phyloP scores from a whole-genome alignment of 805 yeast genomes.

The Candida hispaniensis region DNA sequence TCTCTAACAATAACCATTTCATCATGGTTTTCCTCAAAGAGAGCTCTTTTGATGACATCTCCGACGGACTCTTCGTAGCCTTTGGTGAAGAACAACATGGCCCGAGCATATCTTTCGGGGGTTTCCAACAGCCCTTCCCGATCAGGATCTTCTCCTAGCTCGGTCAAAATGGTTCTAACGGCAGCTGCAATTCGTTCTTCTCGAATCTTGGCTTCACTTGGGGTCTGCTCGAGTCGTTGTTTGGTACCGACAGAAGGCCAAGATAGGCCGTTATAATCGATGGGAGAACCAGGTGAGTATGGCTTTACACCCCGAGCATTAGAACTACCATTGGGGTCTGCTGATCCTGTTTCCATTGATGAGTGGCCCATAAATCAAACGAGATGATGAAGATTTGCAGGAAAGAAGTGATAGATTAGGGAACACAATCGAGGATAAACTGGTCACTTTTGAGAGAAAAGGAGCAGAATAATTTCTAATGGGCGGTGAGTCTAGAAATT shows the following conservation, averaged over 20 bases:
- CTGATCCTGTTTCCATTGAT: constrained; percentile 2
- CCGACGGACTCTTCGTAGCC: constrained; percentile 93
- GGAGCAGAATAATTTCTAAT: neutral
- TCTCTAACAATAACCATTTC: constrained; percentile 98
- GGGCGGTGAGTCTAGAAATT: neutral
- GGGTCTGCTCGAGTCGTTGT: constrained; percentile 54
- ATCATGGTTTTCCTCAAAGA: constrained; percentile 96
- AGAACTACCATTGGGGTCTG: constrained; percentile 4
- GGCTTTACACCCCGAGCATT: constrained; percentile 51
- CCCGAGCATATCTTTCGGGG: constrained; percentile 92
- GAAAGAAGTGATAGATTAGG: constrained; percentile 5
- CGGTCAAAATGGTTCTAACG: constrained; percentile 56
- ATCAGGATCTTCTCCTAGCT: constrained; percentile 81
- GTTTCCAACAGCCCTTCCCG: constrained; percentile 90
- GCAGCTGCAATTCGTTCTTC: constrained; percentile 75
- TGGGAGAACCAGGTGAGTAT: constrained; percentile 71
- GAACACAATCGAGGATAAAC: constrained; percentile 1
- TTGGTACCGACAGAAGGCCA: constrained; percentile 92
- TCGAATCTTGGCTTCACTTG: constrained; percentile 54
- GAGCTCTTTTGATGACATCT: constrained; percentile 88
- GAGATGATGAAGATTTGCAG: constrained; percentile 6
- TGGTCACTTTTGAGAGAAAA: neutral
- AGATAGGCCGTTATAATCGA: constrained; percentile 81
- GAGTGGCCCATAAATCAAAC: constrained; percentile 7
- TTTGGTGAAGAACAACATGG: constrained; percentile 89